phyloP scores from a whole-genome alignment of 2,329 filamentous ascomycete genomes.

The Colletotrichum lupini region DNA sequence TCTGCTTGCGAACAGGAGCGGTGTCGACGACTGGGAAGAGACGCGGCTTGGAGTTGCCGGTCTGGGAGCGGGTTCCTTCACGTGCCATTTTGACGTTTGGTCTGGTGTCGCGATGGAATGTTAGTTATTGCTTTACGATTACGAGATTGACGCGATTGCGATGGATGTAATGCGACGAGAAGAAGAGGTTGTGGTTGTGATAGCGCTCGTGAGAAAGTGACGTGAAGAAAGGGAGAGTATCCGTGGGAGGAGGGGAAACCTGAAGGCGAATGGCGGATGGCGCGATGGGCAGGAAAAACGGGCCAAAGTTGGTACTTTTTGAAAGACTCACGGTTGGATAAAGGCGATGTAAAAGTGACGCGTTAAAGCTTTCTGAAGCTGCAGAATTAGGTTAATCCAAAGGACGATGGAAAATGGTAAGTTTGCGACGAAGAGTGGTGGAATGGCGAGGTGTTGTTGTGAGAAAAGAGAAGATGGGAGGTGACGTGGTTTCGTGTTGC shows the following conservation, averaged over 20 bases:
- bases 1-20: conserved; percentile 56
- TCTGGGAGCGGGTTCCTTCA: conserved; percentile 63
- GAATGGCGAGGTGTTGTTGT: conserved; percentile 1
- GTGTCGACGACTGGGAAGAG: conserved; percentile 62
- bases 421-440: conserved; percentile 2
- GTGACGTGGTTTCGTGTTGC: conserved; percentile 12
- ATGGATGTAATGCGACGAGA: conserved; percentile 3
- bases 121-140: background rate
- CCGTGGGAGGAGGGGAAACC: background rate
- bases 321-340: background rate
- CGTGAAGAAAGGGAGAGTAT: background rate
- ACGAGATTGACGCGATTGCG: conserved; percentile 11
- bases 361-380: conserved; percentile 9
- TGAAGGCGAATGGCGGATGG: background rate
- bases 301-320: background rate
- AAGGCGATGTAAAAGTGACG: background rate
- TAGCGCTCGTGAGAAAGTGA: conserved; percentile 10
- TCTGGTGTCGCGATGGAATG: background rate
- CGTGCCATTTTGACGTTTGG: conserved; percentile 52
- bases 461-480: conserved; percentile 8
- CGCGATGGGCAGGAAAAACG: conserved; percentile 1
- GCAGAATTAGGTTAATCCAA: conserved; percentile 2
- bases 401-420: background rate
- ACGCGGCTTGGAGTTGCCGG: conserved; percentile 64
- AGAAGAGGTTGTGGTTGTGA: background rate